These are phyloP conservation scores for Rosa multiflora DNA, from an alignment of 306 rosid species.

Conservation along the genomic window DNA sequence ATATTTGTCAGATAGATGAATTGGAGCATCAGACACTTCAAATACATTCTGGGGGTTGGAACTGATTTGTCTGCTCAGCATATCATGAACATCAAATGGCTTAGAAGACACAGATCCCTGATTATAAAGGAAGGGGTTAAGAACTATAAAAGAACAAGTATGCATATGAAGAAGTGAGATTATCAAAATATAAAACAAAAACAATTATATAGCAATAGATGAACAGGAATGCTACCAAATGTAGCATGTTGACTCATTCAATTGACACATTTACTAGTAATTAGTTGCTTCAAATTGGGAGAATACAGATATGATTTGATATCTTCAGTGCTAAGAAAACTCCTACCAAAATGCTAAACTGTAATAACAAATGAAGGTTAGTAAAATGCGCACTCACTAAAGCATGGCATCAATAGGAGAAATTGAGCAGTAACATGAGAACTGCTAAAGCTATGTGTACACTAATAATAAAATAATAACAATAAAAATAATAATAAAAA, in stretches of 20 bases:
- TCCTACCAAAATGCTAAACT: neutral
- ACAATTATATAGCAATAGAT: neutral
- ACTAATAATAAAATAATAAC: neutral
- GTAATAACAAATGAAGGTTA: neutral
- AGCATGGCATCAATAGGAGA: neutral
- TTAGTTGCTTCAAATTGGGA: neutral
- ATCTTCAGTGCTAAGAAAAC: neutral
- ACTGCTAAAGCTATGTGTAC: neutral
- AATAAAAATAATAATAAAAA: neutral
- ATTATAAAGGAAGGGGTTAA: slow-evolving; percentile 14
- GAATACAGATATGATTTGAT: neutral
- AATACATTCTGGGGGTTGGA: slow-evolving; percentile 27
- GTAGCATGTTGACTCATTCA: neutral
- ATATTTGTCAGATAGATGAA: slow-evolving; percentile 36
- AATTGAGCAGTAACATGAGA: neutral
- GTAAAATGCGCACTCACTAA: neutral
- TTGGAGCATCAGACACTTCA: slow-evolving; percentile 27
- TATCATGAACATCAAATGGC: slow-evolving; percentile 52
- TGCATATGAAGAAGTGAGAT: neutral
- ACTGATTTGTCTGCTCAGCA: slow-evolving; percentile 49
- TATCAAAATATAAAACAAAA: neutral
- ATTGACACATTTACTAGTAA: neutral
- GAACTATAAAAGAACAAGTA: slow-evolving; percentile 7
- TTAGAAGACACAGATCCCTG: slow-evolving; percentile 62
- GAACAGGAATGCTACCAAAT: neutral